Evolutionary conservation across 106 monocot species (phyloP).

Genomic region (Dendrobium catenatum): DNA sequence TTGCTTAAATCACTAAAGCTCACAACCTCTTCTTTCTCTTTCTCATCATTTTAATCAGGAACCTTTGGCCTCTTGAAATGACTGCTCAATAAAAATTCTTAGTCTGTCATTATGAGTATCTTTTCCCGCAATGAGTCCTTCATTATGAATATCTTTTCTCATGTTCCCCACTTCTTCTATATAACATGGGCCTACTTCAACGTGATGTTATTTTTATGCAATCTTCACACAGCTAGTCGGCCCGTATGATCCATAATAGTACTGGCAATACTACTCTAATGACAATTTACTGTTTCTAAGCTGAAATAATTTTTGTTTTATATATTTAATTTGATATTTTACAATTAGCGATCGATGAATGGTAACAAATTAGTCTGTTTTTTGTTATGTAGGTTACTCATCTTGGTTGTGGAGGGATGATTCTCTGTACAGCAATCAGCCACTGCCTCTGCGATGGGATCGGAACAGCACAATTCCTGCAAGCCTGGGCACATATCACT

Average conservation of each 20-base stretch:
- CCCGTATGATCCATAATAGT: neutral
- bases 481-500: conserved; percentile 52
- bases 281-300: neutral
- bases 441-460: conserved; percentile 80
- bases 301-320: neutral
- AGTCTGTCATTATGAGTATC: no score
- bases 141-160: neutral
- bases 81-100: no score
- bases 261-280: neutral
- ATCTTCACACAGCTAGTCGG: neutral
- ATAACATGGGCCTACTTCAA: neutral
- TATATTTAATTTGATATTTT: neutral
- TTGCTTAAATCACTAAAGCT: no score
- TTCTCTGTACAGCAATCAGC: conserved; percentile 59
- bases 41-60: no score
- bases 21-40: no score
- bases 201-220: neutral
- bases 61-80: no score
- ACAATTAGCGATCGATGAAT: neutral
- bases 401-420: conserved; percentile 81
- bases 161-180: neutral
- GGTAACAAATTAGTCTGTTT: neutral
- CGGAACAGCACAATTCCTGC: conserved; percentile 69
- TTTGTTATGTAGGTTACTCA: conserved; percentile 46
- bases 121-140: neutral